These are phyloP conservation scores for Aegilops speltoides DNA, from an alignment of 176 grass and related monocot genomes.

Conservation along the genomic window DNA sequence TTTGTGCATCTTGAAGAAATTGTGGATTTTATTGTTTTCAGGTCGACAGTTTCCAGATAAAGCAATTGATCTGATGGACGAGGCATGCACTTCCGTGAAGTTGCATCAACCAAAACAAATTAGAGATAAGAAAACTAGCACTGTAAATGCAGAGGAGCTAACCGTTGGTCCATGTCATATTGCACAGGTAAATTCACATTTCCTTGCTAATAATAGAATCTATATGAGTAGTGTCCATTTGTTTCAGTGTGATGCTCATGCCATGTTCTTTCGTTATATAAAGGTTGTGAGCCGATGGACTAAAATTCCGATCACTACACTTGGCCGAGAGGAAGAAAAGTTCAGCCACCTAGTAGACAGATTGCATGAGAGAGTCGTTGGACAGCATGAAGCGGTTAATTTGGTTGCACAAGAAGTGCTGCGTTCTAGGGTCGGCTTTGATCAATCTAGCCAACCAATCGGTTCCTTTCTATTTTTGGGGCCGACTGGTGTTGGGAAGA, in stretches of 20 bases:
- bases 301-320: conserved; percentile 34
- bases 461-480: conserved; percentile 34
- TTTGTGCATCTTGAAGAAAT: neutral
- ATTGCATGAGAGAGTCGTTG: conserved; percentile 24
- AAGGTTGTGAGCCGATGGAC: conserved; percentile 26
- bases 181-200: neutral
- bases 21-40: neutral
- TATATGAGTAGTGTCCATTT: neutral
- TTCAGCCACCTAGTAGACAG: neutral
- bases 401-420: neutral
- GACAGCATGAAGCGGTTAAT: conserved; percentile 3
- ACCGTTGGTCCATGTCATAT: neutral
- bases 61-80: conserved; percentile 34
- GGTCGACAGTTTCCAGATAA: conserved; percentile 35
- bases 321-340: neutral
- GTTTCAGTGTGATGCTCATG: neutral
- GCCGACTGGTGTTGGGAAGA: conserved; percentile 49
- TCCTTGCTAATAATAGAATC: neutral
- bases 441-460: neutral
- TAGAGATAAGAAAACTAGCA: neutral
- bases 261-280: neutral
- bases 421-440: neutral
- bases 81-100: conserved; percentile 10
- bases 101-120: neutral
- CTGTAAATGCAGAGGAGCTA: neutral